phyloP scores from a whole-genome alignment of 2,329 filamentous ascomycete species.

The Nothophoma quercina region DNA sequence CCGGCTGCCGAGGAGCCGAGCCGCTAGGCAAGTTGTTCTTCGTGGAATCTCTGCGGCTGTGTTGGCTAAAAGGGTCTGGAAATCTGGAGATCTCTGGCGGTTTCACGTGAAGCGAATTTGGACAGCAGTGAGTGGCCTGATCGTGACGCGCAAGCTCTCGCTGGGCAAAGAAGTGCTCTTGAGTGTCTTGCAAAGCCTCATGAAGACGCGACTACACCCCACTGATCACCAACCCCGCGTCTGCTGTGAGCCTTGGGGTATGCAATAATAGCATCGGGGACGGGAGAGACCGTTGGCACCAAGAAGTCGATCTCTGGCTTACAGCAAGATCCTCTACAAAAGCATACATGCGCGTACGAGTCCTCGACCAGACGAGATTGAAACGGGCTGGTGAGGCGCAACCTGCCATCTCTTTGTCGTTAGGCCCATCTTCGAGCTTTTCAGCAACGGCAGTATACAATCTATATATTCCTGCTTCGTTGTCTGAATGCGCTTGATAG shows the following conservation, averaged over 20 bases:
- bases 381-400: background rate
- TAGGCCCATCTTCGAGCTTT: too few species aligned
- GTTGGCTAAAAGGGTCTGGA: background rate
- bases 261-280: conserved; percentile 4
- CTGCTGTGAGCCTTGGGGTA: background rate
- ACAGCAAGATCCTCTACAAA: too few species aligned
- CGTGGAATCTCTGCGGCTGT: conserved; percentile 8
- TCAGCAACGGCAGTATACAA: too few species aligned
- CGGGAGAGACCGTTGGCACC: conserved; percentile 8
- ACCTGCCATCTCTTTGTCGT: too few species aligned
- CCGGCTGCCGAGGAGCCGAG: conserved; percentile 14
- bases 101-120: background rate
- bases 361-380: background rate
- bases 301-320: background rate
- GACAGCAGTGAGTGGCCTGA: background rate
- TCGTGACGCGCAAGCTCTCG: conserved; percentile 12
- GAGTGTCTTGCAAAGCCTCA: conserved; percentile 10
- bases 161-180: conserved; percentile 1
- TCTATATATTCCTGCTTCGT: too few species aligned
- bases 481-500: too few species aligned
- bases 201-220: background rate
- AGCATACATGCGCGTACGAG: background rate
- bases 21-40: conserved; percentile 9
- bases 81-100: conserved; percentile 2
- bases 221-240: background rate